Evolutionary conservation across 1,284 basidiomycete species (phyloP), one percentile per base, ranked within the genome.

Genomic region (Inonotus hispidus): DNA sequence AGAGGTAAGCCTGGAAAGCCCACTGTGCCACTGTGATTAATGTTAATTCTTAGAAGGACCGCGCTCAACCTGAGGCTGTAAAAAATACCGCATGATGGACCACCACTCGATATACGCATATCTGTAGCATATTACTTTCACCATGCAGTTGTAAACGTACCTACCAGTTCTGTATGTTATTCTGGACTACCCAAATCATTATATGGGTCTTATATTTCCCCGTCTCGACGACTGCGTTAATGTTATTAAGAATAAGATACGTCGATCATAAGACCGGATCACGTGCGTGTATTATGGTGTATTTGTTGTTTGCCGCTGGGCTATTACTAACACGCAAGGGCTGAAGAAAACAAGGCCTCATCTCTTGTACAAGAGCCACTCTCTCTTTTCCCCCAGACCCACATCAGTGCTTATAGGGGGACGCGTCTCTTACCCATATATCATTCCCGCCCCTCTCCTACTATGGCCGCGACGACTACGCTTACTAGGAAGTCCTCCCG

Each of bases 41-140:
- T 11, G 29, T 35, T 2, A 43, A 50, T 19, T 38, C 13, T 11
- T 61, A 58, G 56, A 66, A 76, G 79, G 74, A 73, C 39, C 72
- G 75, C 39, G 69, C 66, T 35, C 67, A 67, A 63, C 79, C 73
- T 43, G 82, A 87, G 72, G 84, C 85, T 37, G 63, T 87, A 70
- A 84, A 77, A 71, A 79, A 81, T 16, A 82, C 82, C 19, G 63
- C 63, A 56, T 63, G 41, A 60, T 19, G 35, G 25, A 53, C 19
- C 14, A 29, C 35, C 4, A 45, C 41, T 56, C 7, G 29, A 23
- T 41, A n/a, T 39, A 38, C 27, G 27, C 21, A 50, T 25, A 16
- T 52, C 13, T 52, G 50, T 52, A 52, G 11, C 50, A 52, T n/a
- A n/a, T 52, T 41, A 39, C 5, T 55, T 10, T 41, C 53, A 29